A percentile compares a stretch with the other conserved stretches of the same genome.
Evolutionary conservation across 371 early-diverging fungal genomes (phyloP).

Genomic region (Chytridium lagenaria): DNA sequence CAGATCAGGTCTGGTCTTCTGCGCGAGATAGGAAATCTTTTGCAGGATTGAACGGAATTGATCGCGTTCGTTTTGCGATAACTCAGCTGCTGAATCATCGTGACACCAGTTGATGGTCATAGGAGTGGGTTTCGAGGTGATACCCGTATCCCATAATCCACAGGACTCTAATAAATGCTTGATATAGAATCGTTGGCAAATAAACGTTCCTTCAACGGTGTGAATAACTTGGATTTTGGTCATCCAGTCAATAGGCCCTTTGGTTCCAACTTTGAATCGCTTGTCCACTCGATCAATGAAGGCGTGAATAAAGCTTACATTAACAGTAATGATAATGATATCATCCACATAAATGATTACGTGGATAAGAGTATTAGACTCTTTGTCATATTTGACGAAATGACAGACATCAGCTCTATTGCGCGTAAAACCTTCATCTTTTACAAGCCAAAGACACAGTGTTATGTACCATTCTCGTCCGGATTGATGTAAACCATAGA

Average conservation of each 20-base stretch:
- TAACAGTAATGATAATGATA: slow-evolving; percentile 10
- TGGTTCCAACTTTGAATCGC: slow-evolving; percentile 9
- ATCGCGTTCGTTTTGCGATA: no score
- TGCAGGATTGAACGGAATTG: no score
- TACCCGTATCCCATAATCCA: slow-evolving; percentile 12
- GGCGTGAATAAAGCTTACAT: neutral
- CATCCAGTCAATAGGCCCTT: neutral
- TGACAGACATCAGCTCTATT: slow-evolving; percentile 21
- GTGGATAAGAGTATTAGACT: neutral
- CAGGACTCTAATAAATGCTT: slow-evolving; percentile 13
- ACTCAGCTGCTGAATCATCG: no score
- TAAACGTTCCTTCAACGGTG: neutral
- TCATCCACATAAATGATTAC: slow-evolving; percentile 26
- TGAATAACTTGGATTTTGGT: slow-evolving; percentile 12
- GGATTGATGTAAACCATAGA: slow-evolving; percentile 33
- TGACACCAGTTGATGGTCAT: slow-evolving; percentile 29
- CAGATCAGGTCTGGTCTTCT: no score
- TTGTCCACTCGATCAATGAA: neutral
- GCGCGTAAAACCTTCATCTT: slow-evolving; percentile 15
- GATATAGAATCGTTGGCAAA: slow-evolving; percentile 18
- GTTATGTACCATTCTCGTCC: slow-evolving; percentile 21
- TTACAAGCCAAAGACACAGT: neutral
- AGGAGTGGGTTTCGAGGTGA: slow-evolving; percentile 21
- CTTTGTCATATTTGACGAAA: neutral
- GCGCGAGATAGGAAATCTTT: no score